phyloP scores from a whole-genome alignment of 139 green algal genomes.

The Tetraselmis striata region DNA sequence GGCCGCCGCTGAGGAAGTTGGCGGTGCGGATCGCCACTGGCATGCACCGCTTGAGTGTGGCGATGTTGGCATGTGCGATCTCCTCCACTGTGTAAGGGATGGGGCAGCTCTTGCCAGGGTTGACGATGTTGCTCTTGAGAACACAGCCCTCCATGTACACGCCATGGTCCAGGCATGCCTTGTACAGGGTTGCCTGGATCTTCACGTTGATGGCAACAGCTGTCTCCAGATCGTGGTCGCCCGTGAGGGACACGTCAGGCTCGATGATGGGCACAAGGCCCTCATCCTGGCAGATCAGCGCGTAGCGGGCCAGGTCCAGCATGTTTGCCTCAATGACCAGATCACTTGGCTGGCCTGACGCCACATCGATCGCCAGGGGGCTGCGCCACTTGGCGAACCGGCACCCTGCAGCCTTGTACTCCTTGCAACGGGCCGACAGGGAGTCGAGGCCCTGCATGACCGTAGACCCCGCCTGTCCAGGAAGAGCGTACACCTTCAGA shows the following conservation, averaged over 20 bases:
- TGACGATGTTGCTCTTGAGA: slow-evolving; percentile 51
- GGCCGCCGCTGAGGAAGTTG: slow-evolving; percentile 46
- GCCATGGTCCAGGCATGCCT: slow-evolving; percentile 42
- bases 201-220: slow-evolving; percentile 39
- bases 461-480: slow-evolving; percentile 33
- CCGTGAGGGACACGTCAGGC: slow-evolving; percentile 42
- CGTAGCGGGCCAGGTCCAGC: slow-evolving; percentile 44
- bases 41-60: slow-evolving; percentile 29
- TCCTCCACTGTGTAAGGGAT: slow-evolving; percentile 45
- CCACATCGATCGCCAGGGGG: slow-evolving; percentile 38
- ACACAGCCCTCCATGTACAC: slow-evolving; percentile 49
- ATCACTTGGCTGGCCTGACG: slow-evolving; percentile 34
- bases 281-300: slow-evolving; percentile 47
- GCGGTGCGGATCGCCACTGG: slow-evolving; percentile 31
- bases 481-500: slow-evolving; percentile 43
- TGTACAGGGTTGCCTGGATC: slow-evolving; percentile 40
- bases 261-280: slow-evolving; percentile 49
- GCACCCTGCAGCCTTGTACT: slow-evolving; percentile 33
- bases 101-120: slow-evolving; percentile 40
- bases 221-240: slow-evolving; percentile 38
- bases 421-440: slow-evolving; percentile 31
- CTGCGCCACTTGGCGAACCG: slow-evolving; percentile 47
- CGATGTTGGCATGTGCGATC: slow-evolving; percentile 37
- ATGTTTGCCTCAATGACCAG: slow-evolving; percentile 50
- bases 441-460: slow-evolving; percentile 49